Evolutionary conservation across 2,329 filamentous ascomycete genomes (phyloP), one percentile per base, ranked within the genome.

Genomic region (Aspergillus terreus): DNA sequence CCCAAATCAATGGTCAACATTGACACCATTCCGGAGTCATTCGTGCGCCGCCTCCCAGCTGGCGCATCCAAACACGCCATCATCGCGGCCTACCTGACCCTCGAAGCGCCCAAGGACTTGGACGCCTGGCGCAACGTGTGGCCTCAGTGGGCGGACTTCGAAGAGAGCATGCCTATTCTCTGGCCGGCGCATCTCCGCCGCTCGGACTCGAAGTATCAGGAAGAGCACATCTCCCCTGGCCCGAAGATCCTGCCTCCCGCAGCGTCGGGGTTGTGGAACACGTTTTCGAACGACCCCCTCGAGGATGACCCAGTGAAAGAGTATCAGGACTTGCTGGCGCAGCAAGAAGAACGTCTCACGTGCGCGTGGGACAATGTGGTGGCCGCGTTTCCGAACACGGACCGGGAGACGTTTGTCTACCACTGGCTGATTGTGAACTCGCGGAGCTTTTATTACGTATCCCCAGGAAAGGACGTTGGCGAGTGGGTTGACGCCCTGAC

Each of bases 1-100:
- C 75, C 78, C 43, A 68, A 72, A 41, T 76, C 82, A 30, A 81
- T 92, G 45, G 76, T 88, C 47, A 85, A 83, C 33, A 73, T 84
- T 15, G 77, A 82, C 47, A 81, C 79, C 4, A 78, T 86, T n/a
- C 79, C 82, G 2, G 71, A 74, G 36, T 50, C 70, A 6, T 77
- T 90, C 47, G 68, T 76, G 46, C 66, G 71, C 5, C 72, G 71
- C 17, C 77, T 87, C 12, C 77, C 79, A 0, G 71, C 76, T 17
- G 76, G 77, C 7, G 78, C 81, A 45, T 81, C 83, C 1, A 79
- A 86, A 23, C 90, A 95, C 60, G 86, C 84, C 19, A 80, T 89
- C 41, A 76, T 95, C 4, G 86, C 89, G 5, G 79, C 84, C 2
- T 82, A 83, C 54, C 74, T 91, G 4, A 79, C 82, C 2, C 75